phyloP scores from a whole-genome alignment of 768 basidiomycete genomes.

The Russula emetica region DNA sequence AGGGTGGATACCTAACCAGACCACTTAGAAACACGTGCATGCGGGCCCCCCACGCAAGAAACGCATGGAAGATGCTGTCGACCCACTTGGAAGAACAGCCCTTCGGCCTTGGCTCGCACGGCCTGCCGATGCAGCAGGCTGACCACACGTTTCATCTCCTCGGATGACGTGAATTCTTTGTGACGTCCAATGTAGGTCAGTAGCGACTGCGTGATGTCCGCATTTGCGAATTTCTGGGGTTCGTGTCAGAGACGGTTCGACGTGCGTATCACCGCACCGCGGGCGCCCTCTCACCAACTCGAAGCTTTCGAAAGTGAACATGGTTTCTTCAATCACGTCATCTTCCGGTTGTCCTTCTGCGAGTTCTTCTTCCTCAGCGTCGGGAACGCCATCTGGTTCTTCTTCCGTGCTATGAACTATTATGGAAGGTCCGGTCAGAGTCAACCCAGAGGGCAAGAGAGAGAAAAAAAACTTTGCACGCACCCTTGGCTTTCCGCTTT shows the following conservation, averaged over 20 bases:
- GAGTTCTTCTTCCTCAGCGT: constrained; percentile 61
- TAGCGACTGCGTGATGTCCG: constrained; percentile 81
- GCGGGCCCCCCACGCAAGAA: constrained; percentile 16
- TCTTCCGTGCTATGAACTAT: constrained; percentile 34
- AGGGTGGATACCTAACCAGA: constrained; percentile 76
- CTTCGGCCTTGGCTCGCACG: constrained; percentile 88
- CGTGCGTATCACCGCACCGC: constrained; percentile 2
- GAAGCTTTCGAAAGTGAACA: constrained; percentile 89
- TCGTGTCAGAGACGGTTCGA: constrained; percentile 24
- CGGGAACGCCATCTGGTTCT: constrained; percentile 46
- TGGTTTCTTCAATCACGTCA: constrained; percentile 71
- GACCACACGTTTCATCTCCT: constrained; percentile 88
- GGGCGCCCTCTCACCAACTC: constrained; percentile 60
- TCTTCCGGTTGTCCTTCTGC: constrained; percentile 43
- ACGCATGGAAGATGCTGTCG: constrained; percentile 7
- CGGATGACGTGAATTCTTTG: constrained; percentile 71
- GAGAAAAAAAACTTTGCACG: background rate
- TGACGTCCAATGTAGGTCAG: constrained; percentile 79
- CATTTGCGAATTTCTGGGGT: constrained; percentile 79
- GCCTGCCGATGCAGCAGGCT: constrained; percentile 87
- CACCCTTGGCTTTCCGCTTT: constrained; percentile 38
- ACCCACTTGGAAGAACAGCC: constrained; percentile 88
- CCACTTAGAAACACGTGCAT: background rate
- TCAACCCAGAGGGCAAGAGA: background rate
- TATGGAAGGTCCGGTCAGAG: background rate